These are phyloP conservation scores for Sesbania bispinosa DNA, from an alignment of 306 rosid genomes.

Conservation along the genomic window DNA sequence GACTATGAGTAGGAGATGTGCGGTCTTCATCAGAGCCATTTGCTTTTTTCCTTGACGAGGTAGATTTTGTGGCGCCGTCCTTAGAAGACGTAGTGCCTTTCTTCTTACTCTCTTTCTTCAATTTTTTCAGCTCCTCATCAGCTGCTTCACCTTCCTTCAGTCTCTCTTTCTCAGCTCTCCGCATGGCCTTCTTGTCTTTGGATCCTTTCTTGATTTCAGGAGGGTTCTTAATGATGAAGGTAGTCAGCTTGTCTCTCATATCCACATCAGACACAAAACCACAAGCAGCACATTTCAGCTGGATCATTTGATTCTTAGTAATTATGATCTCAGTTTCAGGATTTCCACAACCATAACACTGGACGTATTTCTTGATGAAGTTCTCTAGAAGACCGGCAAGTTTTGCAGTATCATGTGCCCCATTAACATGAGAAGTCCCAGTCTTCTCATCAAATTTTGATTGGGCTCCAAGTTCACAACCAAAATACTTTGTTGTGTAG, in stretches of 20 bases:
- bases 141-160: slow-evolving; percentile 65
- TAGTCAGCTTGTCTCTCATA: slow-evolving; percentile 72
- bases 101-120: slow-evolving; percentile 60
- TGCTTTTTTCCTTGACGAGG: slow-evolving; percentile 47
- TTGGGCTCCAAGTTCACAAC: slow-evolving; percentile 67
- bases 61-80: slow-evolving; percentile 36
- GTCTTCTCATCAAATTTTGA: slow-evolving; percentile 69
- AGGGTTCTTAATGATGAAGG: slow-evolving; percentile 65
- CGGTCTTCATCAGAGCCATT: slow-evolving; percentile 62
- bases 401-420: slow-evolving; percentile 66
- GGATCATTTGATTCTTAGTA: slow-evolving; percentile 62
- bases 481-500: slow-evolving; percentile 65
- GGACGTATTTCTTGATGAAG: slow-evolving; percentile 64
- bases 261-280: slow-evolving; percentile 67
- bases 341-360: slow-evolving; percentile 66
- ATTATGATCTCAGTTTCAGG: slow-evolving; percentile 66
- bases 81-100: slow-evolving; percentile 41
- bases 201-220: slow-evolving; percentile 60
- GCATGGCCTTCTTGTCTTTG: slow-evolving; percentile 65
- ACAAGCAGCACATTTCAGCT: slow-evolving; percentile 69
- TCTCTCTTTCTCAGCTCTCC: slow-evolving; percentile 73
- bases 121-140: slow-evolving; percentile 55
- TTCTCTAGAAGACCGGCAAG: slow-evolving; percentile 74
- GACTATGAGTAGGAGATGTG: slow-evolving; percentile 45
- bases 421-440: slow-evolving; percentile 64